Conservation (phyloP, 805 yeast genomes). For the Cyberlindnera euphorbiae region DNA sequence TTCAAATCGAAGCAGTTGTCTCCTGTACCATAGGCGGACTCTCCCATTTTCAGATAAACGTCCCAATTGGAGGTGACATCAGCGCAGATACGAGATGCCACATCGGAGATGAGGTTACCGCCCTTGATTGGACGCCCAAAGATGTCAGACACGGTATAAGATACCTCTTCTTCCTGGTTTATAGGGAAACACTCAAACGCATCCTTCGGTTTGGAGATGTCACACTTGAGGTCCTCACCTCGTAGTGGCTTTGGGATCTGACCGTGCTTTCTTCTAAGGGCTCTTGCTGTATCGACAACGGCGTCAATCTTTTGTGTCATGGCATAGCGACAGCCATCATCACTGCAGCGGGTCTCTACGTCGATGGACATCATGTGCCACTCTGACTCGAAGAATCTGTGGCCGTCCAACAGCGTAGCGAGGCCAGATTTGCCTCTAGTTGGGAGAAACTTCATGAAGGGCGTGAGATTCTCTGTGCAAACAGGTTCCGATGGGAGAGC, state of each 20-base stretch:
- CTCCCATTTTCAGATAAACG: slow-evolving; percentile 30
- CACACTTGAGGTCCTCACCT: slow-evolving; percentile 71
- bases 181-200: slow-evolving; percentile 77
- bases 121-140: slow-evolving; percentile 71
- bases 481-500: slow-evolving; percentile 93
- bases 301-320: slow-evolving; percentile 67
- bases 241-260: slow-evolving; percentile 81
- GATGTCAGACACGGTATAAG: slow-evolving; percentile 54
- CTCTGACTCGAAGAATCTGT: slow-evolving; percentile 79
- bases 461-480: slow-evolving; percentile 95
- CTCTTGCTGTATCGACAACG: slow-evolving; percentile 66
- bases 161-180: slow-evolving; percentile 40
- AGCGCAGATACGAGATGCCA: slow-evolving; percentile 40
- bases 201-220: slow-evolving; percentile 52
- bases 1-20: slow-evolving; percentile 35
- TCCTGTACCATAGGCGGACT: slow-evolving; percentile 27
- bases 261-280: slow-evolving; percentile 53
- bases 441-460: slow-evolving; percentile 84
- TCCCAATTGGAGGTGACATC: slow-evolving; percentile 46
- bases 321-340: slow-evolving; percentile 39
- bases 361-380: slow-evolving; percentile 96
- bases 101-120: slow-evolving; percentile 50
- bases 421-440: slow-evolving; percentile 90
- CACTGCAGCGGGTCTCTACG: slow-evolving; percentile 51
- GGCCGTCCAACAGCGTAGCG: slow-evolving; percentile 83